Conservation (phyloP, 169 alveolate genomes). For the Blepharisma undulans region DNA sequence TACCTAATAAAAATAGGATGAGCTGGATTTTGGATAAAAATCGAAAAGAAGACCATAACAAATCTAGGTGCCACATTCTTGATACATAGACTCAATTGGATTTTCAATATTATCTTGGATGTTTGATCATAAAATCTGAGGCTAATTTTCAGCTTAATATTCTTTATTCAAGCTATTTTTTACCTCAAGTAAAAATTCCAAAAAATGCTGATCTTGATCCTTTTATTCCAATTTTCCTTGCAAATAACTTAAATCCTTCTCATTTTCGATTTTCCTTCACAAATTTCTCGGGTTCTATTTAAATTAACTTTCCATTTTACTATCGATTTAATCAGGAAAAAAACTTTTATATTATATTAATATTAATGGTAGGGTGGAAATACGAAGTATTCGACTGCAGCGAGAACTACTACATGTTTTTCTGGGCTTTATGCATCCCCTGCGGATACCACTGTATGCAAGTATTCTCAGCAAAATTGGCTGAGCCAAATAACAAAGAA, state of each 20-base stretch:
- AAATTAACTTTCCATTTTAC: neutral
- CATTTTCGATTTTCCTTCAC: neutral
- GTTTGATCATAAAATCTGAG: too few relatives aligned
- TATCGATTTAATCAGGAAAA: neutral
- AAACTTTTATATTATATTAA: neutral
- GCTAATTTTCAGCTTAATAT: too few relatives aligned
- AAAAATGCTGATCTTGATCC: too few relatives aligned
- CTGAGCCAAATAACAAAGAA: neutral
- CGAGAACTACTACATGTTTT: neutral
- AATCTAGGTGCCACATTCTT: too few relatives aligned
- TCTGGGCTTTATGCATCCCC: neutral
- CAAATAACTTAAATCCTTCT: neutral
- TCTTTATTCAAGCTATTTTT: too few relatives aligned
- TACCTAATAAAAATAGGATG: too few relatives aligned
- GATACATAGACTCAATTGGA: too few relatives aligned
- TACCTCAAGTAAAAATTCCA: neutral
- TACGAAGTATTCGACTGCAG: neutral
- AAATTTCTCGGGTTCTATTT: neutral
- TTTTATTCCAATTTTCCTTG: neutral
- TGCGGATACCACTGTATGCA: neutral
- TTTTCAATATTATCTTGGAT: too few relatives aligned
- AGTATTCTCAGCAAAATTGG: neutral
- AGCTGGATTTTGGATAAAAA: too few relatives aligned
- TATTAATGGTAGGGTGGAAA: neutral
- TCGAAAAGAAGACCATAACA: too few relatives aligned